Conservation (phyloP, 169 alveolate genomes). For the Perkinsus olseni region DNA sequence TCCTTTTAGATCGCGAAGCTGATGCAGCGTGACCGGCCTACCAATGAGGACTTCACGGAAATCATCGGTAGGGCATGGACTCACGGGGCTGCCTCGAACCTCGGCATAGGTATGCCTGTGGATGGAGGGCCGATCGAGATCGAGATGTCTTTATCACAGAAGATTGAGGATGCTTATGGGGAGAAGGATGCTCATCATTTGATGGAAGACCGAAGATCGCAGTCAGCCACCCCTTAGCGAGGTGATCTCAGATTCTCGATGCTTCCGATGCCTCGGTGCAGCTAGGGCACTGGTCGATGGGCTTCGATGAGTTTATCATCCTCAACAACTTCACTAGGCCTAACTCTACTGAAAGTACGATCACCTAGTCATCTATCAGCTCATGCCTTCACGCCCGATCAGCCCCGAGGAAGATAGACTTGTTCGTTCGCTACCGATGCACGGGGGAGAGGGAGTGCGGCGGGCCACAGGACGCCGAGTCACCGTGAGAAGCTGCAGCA, state of each 20-base stretch:
- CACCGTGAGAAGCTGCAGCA: not conserved
- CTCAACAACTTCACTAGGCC: not conserved
- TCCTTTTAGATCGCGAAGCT: not conserved
- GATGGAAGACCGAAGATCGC: not conserved
- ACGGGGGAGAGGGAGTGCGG: not conserved
- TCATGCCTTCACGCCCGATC: not conserved
- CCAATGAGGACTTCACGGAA: not conserved
- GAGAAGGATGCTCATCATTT: not conserved
- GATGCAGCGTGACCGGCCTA: not conserved
- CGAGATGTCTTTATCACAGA: not conserved
- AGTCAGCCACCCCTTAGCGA: not conserved
- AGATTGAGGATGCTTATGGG: not conserved
- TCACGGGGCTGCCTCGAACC: too few species aligned
- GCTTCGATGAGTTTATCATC: not conserved
- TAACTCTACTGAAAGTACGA: not conserved
- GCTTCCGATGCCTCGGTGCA: not conserved
- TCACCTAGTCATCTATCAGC: not conserved
- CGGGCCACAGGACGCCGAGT: not conserved
- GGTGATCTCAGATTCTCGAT: not conserved
- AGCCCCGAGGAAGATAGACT: not conserved
- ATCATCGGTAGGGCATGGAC: not conserved
- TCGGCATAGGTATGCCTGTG: not conserved
- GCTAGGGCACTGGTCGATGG: not conserved
- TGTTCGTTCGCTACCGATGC: not conserved
- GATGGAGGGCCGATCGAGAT: not conserved